phyloP scores from a whole-genome alignment of 495 filamentous ascomycete species.

The Pyrenopolyporus hunteri region DNA sequence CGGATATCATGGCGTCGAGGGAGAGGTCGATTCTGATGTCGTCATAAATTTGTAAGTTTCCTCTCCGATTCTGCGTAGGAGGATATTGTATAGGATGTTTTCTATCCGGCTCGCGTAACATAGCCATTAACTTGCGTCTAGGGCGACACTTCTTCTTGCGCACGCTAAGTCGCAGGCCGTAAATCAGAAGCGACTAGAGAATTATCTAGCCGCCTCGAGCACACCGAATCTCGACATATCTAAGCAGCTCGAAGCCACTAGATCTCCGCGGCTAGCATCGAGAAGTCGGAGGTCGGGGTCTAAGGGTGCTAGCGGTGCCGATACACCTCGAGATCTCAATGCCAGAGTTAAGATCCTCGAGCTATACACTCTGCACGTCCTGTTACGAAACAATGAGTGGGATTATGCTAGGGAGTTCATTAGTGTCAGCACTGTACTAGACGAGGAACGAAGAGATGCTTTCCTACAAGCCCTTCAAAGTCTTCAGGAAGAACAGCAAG shows the following conservation, averaged over 20 bases:
- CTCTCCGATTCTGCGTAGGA: not conserved
- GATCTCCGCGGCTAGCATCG: conserved; percentile 32
- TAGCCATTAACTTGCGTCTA: conserved; percentile 31
- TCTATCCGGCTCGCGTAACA: not conserved
- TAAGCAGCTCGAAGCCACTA: conserved; percentile 55
- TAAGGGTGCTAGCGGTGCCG: conserved; percentile 62
- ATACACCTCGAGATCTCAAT: conserved; percentile 77
- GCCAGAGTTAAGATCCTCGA: conserved; percentile 87
- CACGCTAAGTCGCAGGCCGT: conserved; percentile 81
- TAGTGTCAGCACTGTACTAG: conserved; percentile 77
- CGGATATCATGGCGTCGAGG: conserved; percentile 85
- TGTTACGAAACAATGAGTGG: conserved; percentile 91
- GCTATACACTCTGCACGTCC: conserved; percentile 89
- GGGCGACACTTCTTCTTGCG: conserved; percentile 84
- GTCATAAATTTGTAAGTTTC: conserved; percentile 84
- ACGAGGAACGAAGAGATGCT: conserved; percentile 88
- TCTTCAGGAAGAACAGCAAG: conserved; percentile 72
- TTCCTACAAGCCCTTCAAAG: conserved; percentile 79
- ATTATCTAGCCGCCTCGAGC: conserved; percentile 80
- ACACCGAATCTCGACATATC: conserved; percentile 71
- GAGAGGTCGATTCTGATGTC: conserved; percentile 91
- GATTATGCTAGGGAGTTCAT: conserved; percentile 93
- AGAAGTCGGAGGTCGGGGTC: conserved; percentile 43
- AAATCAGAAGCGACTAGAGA: conserved; percentile 88
- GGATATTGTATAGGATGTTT: not conserved